Base-by-base conservation (phyloP, 371 early-diverging fungal genomes). In the Rhizopus sp. region DNA sequence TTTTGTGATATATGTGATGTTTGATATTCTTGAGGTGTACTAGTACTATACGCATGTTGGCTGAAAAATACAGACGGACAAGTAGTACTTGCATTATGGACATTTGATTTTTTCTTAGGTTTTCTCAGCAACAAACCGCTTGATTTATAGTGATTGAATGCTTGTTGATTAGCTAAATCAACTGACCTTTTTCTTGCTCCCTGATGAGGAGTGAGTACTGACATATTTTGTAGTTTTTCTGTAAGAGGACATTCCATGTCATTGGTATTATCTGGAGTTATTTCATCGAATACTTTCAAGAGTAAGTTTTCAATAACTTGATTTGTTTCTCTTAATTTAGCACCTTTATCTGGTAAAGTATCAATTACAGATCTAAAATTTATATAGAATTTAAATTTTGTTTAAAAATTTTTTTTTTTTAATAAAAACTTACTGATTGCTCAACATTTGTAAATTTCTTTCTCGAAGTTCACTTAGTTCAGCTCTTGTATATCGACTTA, bases 341-440 rank as follows among this genome's bases (percentile, higher is more conserved):
- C 59, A 4, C 64, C 64, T 54, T 64, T 64, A 45, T 64, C 64
- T n/a, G 64, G 64, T 23, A 64, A 41, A 23, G 59, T 64, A 35
- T 47, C 55, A 7, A 64, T 50, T 10, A 64, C 32, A 8, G 55
- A 54, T 5, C 64, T 64, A 40, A 13, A 6, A 34, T 17, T 4
- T 35, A 35, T 3, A 15, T 37, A 44, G 50, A 7, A 10, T 12
- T 15, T 5, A 37, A n/a, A n/a, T n/a, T n/a, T n/a, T n/a, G 7
- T 29, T 31, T 13, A 7, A 7, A 15, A 8, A 50, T 16, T 13
- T 30, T 16, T 49, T 39, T 39, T 17, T n/a, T n/a, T n/a, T n/a
- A n/a, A n/a, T 13, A 17, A 38, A 31, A 12, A 51, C 62, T 39
- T 57, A 62, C 63, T 23, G 46, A 35, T 57, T 62, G 15, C 44